Conservation (phyloP, 306 rosid species). For the Clitoria ternatea region DNA sequence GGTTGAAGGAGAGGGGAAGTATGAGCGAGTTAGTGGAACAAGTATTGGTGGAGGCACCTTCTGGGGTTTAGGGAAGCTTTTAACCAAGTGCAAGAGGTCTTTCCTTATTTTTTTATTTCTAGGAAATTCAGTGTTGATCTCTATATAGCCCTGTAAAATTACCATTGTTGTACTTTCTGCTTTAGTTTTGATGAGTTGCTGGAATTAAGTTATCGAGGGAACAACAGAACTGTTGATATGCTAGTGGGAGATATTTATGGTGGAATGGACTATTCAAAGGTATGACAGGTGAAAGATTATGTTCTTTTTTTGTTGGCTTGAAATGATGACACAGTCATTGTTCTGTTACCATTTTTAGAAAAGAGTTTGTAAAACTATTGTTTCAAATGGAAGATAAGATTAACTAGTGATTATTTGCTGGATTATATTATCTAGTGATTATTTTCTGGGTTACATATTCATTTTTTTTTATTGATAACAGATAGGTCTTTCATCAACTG, state of each 20-base stretch:
- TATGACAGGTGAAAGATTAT: constrained; percentile 27
- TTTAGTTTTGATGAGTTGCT: constrained; percentile 92
- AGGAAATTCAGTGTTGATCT: constrained; percentile 3
- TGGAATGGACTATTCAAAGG: constrained; percentile 87
- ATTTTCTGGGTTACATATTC: constrained; percentile 11
- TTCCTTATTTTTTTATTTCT: not conserved
- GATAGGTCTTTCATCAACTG: constrained; percentile 81
- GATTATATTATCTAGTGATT: not conserved
- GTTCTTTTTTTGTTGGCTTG: not conserved
- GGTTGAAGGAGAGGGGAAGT: constrained; percentile 91
- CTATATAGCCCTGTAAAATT: constrained; percentile 7
- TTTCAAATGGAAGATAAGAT: constrained; percentile 10
- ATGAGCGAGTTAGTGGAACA: constrained; percentile 97
- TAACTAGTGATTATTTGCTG: constrained; percentile 18
- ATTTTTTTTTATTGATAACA: constrained; percentile 37
- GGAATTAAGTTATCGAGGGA: constrained; percentile 83
- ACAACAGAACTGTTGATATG: constrained; percentile 92
- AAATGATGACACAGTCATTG: constrained; percentile 6
- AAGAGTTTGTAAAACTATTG: not conserved
- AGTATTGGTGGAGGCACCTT: constrained; percentile 97
- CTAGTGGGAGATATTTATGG: constrained; percentile 97
- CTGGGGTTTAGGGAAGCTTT: constrained; percentile 96
- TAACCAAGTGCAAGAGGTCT: constrained; percentile 88
- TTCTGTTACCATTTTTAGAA: not conserved
- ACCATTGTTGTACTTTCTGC: constrained; percentile 19